Evolutionary conservation across 2,329 filamentous ascomycete species (phyloP), one percentile per base, ranked within the genome.

Genomic region (Penicillium vulpinum): DNA sequence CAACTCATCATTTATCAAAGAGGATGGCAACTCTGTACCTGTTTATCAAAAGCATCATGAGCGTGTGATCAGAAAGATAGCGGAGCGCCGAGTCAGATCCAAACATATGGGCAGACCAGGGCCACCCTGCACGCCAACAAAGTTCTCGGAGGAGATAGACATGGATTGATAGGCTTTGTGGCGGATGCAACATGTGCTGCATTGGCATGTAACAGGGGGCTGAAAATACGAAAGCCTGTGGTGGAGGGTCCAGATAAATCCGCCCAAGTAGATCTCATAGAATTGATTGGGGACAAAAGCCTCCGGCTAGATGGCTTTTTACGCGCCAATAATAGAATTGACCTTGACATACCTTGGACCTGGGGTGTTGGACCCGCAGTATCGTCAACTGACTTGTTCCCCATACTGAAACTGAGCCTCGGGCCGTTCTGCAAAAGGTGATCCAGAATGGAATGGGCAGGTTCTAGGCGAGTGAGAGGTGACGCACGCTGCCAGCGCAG

Each of bases 11-110:
- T n/a, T 57, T 21, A 38, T 51, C 55, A 47, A 59, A 29, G 53
- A 43, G 13, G 54, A 60, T 26, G 58, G 50, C 49, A 59, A 58
- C 40, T 58, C 60, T 62, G 65, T 53, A 52, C 55, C 65, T 68
- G 61, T 62, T 55, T 63, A 62, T 54, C 60, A 58, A 65, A 62
- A 61, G 35, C 18, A 41, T 33, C 6, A 57, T 70, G 66, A 70
- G 68, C 70, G 70, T 73, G 70, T 73, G 70, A 73, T 65, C 67
- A 60, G 57, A 66, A 64, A 64, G 57, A 56, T 62, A 68, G 57
- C 65, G 64, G 64, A 57, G 63, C 63, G 64, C 56, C 39, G 46
- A 58, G 59, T 59, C 58, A 53, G 56, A 39, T 38, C 55, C 60
- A 26, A 36, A 39, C 51, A 39, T 22, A 38, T 49, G 35, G 21